Conservation (phyloP, 176 grass and related monocot genomes). For the Luzula sylvatica region DNA sequence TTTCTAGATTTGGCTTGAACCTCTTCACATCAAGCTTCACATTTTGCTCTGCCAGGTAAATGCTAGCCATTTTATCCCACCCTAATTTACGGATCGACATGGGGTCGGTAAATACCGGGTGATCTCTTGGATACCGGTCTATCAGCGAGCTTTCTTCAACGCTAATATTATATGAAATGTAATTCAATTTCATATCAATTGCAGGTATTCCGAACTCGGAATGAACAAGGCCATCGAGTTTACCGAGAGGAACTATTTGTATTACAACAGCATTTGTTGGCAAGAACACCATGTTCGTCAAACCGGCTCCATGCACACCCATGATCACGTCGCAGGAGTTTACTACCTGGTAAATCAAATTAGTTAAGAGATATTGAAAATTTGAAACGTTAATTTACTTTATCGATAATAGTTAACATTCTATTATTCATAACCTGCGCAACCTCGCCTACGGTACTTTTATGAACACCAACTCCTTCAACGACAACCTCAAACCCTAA, state of each 20-base stretch:
- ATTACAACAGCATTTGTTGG: constrained; percentile 13
- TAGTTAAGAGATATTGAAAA: no score
- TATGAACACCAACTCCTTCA: neutral
- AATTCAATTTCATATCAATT: constrained; percentile 12
- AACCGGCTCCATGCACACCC: constrained; percentile 28
- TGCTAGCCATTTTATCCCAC: neutral
- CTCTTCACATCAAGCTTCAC: constrained; percentile 21
- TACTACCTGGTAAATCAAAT: neutral
- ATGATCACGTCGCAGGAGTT: constrained; percentile 32
- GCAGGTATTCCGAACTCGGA: constrained; percentile 13
- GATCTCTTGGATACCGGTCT: constrained; percentile 18
- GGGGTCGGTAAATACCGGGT: constrained; percentile 21
- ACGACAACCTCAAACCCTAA: constrained; percentile 20
- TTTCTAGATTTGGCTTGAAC: constrained; percentile 18
- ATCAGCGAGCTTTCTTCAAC: constrained; percentile 26
- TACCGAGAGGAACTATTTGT: constrained; percentile 20
- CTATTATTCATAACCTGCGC: neutral
- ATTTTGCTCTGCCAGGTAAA: constrained; percentile 23
- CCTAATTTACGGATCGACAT: constrained; percentile 5
- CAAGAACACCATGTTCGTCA: constrained; percentile 26
- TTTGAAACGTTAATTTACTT: no score
- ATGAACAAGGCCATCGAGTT: constrained; percentile 6
- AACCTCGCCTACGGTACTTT: neutral
- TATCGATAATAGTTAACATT: no score
- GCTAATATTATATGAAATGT: constrained; percentile 17